These are phyloP conservation scores for Globisporangium paddicum DNA, from an alignment of 352 stramenopile species.

Conservation along the genomic window DNA sequence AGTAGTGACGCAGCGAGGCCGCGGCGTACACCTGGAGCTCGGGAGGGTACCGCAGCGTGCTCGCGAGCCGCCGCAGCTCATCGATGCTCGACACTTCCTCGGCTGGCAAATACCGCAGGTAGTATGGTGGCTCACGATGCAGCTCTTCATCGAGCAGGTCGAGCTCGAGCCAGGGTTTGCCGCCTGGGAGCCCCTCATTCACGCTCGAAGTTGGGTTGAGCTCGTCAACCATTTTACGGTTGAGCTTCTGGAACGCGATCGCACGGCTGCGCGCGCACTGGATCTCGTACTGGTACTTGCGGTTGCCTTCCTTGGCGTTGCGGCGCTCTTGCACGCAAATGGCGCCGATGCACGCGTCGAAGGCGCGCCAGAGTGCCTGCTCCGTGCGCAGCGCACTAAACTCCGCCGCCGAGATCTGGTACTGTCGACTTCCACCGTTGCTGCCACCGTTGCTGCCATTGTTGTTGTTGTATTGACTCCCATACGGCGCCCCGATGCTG, in stretches of 20 bases:
- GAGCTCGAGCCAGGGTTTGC: conserved; percentile 47
- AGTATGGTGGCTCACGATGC: conserved; percentile 62
- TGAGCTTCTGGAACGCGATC: conserved; percentile 53
- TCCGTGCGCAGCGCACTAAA: conserved; percentile 48
- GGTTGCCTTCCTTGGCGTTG: conserved; percentile 51
- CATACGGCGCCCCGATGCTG: conserved; percentile 8
- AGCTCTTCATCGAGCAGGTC: conserved; percentile 55
- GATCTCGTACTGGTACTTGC: conserved; percentile 53
- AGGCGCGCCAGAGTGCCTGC: conserved; percentile 69
- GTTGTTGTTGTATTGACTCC: conserved; percentile 1
- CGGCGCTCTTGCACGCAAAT: conserved; percentile 58
- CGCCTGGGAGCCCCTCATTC: conserved; percentile 55
- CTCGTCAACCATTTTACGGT: conserved; percentile 28
- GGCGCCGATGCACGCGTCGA: conserved; percentile 62
- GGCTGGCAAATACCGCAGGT: conserved; percentile 59
- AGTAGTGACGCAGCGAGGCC: conserved; percentile 54
- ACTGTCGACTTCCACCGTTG: not conserved
- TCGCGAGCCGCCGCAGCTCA: conserved; percentile 49
- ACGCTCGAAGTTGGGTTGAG: conserved; percentile 28
- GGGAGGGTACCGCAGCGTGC: conserved; percentile 45
- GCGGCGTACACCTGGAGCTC: conserved; percentile 56
- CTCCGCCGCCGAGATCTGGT: conserved; percentile 33
- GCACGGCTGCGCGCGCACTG: conserved; percentile 42
- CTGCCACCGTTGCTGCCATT: conserved; percentile 7
- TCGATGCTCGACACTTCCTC: conserved; percentile 61